Conservation (phyloP, 164 flowering plant species). For the Aristolochia californica region DNA sequence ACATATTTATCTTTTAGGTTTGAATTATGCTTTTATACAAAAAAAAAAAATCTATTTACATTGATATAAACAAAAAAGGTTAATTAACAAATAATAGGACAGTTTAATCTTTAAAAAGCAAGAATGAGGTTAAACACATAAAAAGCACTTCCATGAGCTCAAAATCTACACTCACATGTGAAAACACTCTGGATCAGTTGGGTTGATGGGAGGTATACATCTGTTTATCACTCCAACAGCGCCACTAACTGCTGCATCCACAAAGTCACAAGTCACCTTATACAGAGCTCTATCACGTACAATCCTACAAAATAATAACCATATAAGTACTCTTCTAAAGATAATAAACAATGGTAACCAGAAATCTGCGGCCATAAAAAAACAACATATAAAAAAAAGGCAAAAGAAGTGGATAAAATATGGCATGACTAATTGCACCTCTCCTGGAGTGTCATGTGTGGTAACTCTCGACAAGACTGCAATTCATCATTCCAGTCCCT, state of each 20-base stretch:
- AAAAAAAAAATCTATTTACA: too few relatives aligned
- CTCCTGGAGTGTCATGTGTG: slow-evolving; percentile 77
- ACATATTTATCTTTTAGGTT: too few relatives aligned
- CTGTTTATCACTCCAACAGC: slow-evolving; percentile 96
- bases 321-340: neutral
- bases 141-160: neutral
- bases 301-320: slow-evolving; percentile 44
- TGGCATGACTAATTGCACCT: slow-evolving; percentile 33
- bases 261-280: slow-evolving; percentile 97
- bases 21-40: too few relatives aligned
- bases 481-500: slow-evolving; percentile 99
- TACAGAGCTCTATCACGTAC: slow-evolving; percentile 92
- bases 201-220: slow-evolving; percentile 98
- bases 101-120: neutral
- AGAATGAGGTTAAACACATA: neutral
- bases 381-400: neutral
- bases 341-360: neutral
- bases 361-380: neutral
- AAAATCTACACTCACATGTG: slow-evolving; percentile 72
- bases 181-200: slow-evolving; percentile 99
- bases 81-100: too few relatives aligned
- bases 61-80: neutral
- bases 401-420: neutral
- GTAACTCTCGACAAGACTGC: slow-evolving; percentile 96
- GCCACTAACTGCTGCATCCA: slow-evolving; percentile 91